Conservation (phyloP, 2,329 filamentous ascomycete species). For the Saccharata proteae region DNA sequence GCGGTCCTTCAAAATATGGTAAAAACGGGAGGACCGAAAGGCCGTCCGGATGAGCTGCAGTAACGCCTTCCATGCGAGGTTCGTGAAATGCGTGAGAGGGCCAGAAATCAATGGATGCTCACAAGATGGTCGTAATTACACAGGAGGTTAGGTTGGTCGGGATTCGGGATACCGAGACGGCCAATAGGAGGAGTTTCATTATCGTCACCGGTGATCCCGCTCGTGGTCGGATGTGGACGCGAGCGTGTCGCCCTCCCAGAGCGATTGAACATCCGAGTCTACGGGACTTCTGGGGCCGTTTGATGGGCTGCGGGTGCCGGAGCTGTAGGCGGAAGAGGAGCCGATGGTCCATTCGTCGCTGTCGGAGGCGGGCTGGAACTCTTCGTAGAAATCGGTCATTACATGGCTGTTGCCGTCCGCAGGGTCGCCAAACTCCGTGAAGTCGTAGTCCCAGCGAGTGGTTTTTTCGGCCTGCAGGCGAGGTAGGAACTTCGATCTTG, state of each 20-base stretch:
- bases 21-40: no score
- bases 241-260: constrained; percentile 47
- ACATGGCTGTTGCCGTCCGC: constrained; percentile 41
- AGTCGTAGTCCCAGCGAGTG: constrained; percentile 92
- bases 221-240: constrained; percentile 32
- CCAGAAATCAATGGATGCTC: neutral
- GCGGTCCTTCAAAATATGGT: no score
- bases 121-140: constrained; percentile 5
- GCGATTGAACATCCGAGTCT: constrained; percentile 43
- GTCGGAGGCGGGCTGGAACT: constrained; percentile 42
- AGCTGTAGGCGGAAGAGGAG: constrained; percentile 65
- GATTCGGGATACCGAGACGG: neutral
- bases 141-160: neutral
- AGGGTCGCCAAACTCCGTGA: constrained; percentile 68
- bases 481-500: constrained; percentile 69
- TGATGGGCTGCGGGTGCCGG: constrained; percentile 48
- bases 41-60: no score
- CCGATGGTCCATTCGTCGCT: constrained; percentile 87
- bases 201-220: constrained; percentile 9
- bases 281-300: constrained; percentile 34
- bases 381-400: constrained; percentile 44
- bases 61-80: constrained; percentile 9
- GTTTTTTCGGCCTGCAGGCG: constrained; percentile 72
- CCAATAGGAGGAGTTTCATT: neutral
- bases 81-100: constrained; percentile 8